Evolutionary conservation across 805 yeast genomes (phyloP).

Genomic region (Saccharomycopsis sp.): DNA sequence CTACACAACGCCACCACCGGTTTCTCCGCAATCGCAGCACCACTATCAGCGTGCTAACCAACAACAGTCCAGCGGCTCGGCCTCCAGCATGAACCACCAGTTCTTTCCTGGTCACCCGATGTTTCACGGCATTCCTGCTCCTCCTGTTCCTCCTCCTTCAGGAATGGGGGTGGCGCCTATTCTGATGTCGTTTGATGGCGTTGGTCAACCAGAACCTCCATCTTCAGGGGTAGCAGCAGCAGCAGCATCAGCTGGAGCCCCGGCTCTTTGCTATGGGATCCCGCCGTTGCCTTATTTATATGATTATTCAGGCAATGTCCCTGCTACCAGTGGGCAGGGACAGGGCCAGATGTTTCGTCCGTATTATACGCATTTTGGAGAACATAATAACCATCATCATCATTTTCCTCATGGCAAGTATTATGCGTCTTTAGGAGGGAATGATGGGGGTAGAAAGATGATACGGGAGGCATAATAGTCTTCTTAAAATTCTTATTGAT

Average conservation of each 20-base stretch:
- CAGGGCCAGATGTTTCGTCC: not conserved
- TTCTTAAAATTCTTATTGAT: too few relatives aligned
- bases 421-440: not conserved
- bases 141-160: not conserved
- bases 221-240: not conserved
- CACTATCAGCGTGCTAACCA: not conserved
- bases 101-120: not conserved
- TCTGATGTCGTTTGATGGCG: not conserved
- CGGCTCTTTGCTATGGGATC: not conserved
- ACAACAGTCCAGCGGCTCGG: not conserved
- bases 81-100: not conserved
- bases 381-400: too few relatives aligned
- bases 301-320: not conserved
- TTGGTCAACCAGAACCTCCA: not conserved
- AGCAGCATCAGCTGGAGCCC: not conserved
- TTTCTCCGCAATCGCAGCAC: not conserved
- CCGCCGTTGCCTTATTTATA: not conserved
- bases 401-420: not conserved
- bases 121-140: not conserved
- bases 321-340: not conserved
- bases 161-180: not conserved
- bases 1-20: not conserved
- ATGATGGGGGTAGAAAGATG: too few relatives aligned
- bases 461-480: too few relatives aligned
- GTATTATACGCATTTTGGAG: too few relatives aligned